Conservation (phyloP, 441 rosid genomes). For the Pelargonium cotyledonis region DNA sequence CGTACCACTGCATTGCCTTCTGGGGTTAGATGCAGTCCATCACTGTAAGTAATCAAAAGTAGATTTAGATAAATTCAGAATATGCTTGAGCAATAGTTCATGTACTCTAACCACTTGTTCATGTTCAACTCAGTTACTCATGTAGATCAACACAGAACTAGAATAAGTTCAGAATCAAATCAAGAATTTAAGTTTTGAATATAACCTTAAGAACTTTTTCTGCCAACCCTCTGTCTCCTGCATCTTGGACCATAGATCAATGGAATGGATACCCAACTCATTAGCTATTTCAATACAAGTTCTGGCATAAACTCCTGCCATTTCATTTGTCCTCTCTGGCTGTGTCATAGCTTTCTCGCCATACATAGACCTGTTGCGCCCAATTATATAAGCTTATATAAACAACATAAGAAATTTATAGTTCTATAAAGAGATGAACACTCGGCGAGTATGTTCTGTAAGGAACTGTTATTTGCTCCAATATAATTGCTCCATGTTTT, state of each 20-base stretch:
- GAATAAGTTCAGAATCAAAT: neutral
- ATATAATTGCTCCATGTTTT: neutral
- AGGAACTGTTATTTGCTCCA: neutral
- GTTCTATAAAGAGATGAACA: neutral
- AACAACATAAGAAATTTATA: neutral
- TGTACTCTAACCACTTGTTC: no score
- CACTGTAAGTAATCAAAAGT: conserved; percentile 37
- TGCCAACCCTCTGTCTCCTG: conserved; percentile 76
- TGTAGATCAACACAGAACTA: neutral
- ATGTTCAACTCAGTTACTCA: neutral
- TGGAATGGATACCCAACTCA: conserved; percentile 47
- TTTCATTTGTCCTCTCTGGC: conserved; percentile 79
- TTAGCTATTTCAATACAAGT: conserved; percentile 58
- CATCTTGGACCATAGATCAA: conserved; percentile 88
- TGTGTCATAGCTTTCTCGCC: conserved; percentile 65
- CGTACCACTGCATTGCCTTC: conserved; percentile 70
- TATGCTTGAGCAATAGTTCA: neutral
- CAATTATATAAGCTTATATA: conserved; percentile 2
- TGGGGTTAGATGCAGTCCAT: conserved; percentile 75
- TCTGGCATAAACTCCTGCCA: conserved; percentile 63
- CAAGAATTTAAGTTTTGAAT: conserved; percentile 1
- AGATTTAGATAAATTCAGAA: neutral
- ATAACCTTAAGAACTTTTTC: conserved; percentile 63
- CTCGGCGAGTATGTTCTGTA: neutral
- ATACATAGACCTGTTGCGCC: conserved; percentile 46